Evolutionary conservation across 148 eudicot genomes (phyloP), one percentile per base, ranked within the genome.

Genomic region (Selenicereus undatus): DNA sequence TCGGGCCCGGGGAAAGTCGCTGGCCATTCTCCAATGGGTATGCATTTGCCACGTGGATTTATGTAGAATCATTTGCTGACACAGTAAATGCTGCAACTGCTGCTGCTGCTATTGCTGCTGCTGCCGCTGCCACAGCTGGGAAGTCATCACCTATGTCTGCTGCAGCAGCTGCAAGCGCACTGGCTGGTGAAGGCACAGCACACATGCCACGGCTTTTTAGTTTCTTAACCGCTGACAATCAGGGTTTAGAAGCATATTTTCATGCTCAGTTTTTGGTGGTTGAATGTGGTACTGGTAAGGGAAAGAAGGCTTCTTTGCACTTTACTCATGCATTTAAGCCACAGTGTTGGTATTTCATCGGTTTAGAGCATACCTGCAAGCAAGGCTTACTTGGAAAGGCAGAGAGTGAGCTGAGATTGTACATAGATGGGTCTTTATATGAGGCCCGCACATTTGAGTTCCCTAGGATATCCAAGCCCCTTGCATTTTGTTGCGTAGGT

Each of bases 211-310:
- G 99, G 12, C 89, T 97, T 66, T 97, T 94, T 85, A 97, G 99
- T 86, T 94, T 97, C 88, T 85, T 94, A 86, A 91, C 99, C 54
- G 94, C 97, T 84, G 99, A 97, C 82, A 94, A 97, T 90, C 99
- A 90, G 85, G 96, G 97, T 76, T 88, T 97, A 83, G 99, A 97
- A 83, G 99, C 99, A 39, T 97, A 97, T 85, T 97, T 97, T 79
- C 99, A 97, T 86, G 99, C 99, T 77, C 99, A 97, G 83, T 94
- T 97, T 90, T 88, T 97, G 88, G 99, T 94, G 66, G 93, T 97
- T 83, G 99, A 94, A 89, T 88, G 93, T 82, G 96, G 97, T 75
- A 90, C 92, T 81, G 98, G 97, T 42, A 92, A 82, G 90, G 99
- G 98, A 76, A 94, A 89, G 90, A 97, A 97, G 82, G 89, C 97